phyloP scores from a whole-genome alignment of 371 early-diverging fungal genomes.

The Zancudomyces culisetae region DNA sequence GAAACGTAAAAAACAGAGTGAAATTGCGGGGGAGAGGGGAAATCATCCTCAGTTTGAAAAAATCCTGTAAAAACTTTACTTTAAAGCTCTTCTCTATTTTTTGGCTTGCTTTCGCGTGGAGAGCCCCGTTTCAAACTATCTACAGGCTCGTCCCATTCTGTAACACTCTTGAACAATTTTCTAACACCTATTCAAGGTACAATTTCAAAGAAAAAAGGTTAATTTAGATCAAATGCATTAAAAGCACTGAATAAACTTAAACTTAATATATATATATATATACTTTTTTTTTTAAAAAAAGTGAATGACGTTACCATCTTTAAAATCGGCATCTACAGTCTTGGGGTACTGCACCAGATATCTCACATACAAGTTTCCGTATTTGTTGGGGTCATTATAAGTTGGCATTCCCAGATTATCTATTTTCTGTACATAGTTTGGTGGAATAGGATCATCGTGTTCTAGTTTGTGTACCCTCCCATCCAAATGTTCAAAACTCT shows the following conservation, averaged over 20 bases:
- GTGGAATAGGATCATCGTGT: constrained; percentile 36
- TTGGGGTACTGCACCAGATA: constrained; percentile 79
- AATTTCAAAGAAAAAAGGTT: not conserved
- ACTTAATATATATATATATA: not conserved
- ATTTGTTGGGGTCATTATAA: constrained; percentile 33
- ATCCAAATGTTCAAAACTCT: constrained; percentile 66
- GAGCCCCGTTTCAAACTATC: too few relatives aligned
- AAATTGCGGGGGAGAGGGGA: too few relatives aligned
- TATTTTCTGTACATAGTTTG: constrained; percentile 47
- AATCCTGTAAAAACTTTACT: too few relatives aligned
- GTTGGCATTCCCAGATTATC: constrained; percentile 71
- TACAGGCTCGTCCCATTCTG: not conserved
- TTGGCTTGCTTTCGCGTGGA: too few relatives aligned
- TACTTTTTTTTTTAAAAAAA: not conserved
- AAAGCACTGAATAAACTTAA: not conserved
- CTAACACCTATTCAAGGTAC: not conserved
- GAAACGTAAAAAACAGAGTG: too few relatives aligned
- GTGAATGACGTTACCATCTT: not conserved
- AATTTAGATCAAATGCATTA: not conserved
- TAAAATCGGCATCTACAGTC: constrained; percentile 11
- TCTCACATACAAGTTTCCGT: constrained; percentile 72
- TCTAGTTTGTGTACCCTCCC: constrained; percentile 40
- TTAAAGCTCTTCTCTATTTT: too few relatives aligned
- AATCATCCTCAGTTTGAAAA: too few relatives aligned
- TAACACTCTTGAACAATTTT: not conserved